phyloP scores from a whole-genome alignment of 106 monocot genomes.

The Platanthera zijinensis region DNA sequence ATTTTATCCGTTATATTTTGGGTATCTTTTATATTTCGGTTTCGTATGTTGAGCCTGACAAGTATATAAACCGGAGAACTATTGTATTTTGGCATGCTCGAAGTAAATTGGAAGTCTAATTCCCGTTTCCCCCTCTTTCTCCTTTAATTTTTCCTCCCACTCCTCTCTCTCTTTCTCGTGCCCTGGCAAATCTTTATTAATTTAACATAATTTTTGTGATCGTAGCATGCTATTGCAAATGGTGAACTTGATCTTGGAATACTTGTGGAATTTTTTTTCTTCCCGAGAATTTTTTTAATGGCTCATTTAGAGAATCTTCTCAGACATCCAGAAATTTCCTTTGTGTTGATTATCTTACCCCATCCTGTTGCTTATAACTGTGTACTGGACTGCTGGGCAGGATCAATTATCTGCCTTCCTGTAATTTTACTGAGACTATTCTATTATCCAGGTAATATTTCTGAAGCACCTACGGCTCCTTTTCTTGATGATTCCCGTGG shows the following conservation, averaged over 20 bases:
- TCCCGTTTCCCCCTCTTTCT: too few species aligned
- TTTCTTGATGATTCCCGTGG: slow-evolving; percentile 16
- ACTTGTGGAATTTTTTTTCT: not conserved
- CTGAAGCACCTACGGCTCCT: slow-evolving; percentile 29
- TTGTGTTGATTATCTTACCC: not conserved
- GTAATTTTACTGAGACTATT: slow-evolving; percentile 1
- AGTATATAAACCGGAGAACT: too few species aligned
- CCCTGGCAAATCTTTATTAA: too few species aligned
- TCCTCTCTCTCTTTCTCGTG: too few species aligned
- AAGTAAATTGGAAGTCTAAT: too few species aligned
- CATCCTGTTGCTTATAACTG: not conserved
- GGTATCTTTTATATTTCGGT: too few species aligned
- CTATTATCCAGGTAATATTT: slow-evolving; percentile 23
- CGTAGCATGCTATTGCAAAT: not conserved
- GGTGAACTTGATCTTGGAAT: not conserved
- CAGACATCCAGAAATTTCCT: not conserved
- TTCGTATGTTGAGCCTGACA: too few species aligned
- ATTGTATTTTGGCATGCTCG: too few species aligned
- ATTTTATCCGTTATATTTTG: too few species aligned
- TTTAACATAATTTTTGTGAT: not conserved
- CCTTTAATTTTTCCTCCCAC: too few species aligned
- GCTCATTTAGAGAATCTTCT: not conserved
- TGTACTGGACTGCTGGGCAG: not conserved
- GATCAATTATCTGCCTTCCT: not conserved
- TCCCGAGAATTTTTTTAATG: not conserved